Evolutionary conservation across 768 basidiomycete genomes (phyloP), one percentile per base, ranked within the genome.

Genomic region (Hypholoma fasciculare): DNA sequence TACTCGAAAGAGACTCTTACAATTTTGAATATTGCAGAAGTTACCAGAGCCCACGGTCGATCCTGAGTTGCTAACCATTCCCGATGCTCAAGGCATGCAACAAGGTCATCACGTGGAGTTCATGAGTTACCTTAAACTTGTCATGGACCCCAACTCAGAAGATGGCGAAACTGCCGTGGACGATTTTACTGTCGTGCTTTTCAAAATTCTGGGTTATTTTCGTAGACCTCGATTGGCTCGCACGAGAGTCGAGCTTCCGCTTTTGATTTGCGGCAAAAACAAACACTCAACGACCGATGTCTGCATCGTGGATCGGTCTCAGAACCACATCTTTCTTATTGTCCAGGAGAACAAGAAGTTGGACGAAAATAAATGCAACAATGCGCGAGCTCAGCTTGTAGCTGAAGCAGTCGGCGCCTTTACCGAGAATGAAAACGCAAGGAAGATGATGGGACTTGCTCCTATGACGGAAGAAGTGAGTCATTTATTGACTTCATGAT

Each of bases 171-270:
- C 67, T 3, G 68, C 70, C 19, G 72, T 74, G 4, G 59, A 39
- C 58, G 72, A 73, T 54, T 75, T 74, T 64, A 62, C 67, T 0
- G 64, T 69, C 16, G 34, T 42, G 27, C 65, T 76, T 17, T 64
- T 74, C 42, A 52, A 61, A 40, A 9, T 43, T 19, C 39, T 69
- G 42, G 70, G 70, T 36, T 75, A 74, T 60, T 64, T 55, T 56
- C 42, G 51, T 53, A 59, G 67, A 49, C 19, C 56, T 19, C 56
- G 67, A 55, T 46, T 67, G 26, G 58, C 61, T 42, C 63, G 59
- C 52, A 69, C 68, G 5, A 54, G 68, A 7, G 64, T 63, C 34
- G 61, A 67, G 30, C 56, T 76, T 2, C 63, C 54, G 0, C 60
- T 76, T 8, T 27, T 65, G 13, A 67, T 72, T 12, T 73, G 72